Evolutionary conservation across 192 early-diverging fungal genomes (phyloP), one percentile per base, ranked within the genome.

Genomic region (Coemansia sp.): DNA sequence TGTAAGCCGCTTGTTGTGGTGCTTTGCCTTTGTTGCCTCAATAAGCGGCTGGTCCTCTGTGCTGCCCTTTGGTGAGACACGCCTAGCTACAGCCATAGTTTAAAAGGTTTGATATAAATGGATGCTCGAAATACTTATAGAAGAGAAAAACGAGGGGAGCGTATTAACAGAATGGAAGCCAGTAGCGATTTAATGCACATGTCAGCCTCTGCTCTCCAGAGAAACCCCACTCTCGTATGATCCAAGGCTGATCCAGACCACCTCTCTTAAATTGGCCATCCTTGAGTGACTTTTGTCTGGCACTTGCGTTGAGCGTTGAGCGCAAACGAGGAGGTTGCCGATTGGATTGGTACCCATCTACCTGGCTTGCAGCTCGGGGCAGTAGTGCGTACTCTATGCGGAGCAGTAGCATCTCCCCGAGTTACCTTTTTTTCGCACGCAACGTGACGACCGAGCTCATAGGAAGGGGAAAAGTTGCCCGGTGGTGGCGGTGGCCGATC

Each of bases 31-130:
- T 57, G 57, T 19, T 33, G 59, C 27, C 7, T 54, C 40, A 0
- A 70, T 39, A 27, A 70, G 68, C 59, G 54, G 21, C 59, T 59
- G 48, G 24, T 6, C 19, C n/a, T 62, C 59, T 41, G 59, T 11
- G 19, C 36, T 11, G 59, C 59, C 36, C 3, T 39, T 35, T 14
- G 65, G 74, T 29, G 74, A 36, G 45, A 27, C 44, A 46, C 74
- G 74, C 27, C 53, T 64, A 44, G 56, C 63, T 11, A 77, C 45
- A 61, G 70, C 65, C 74, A 77, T 77, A 41, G 36, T 33, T 19
- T 8, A 24, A 62, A 50, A 31, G 27, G 27, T 3, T 29, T n/a
- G 8, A 8, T 29, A 29, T 27, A 53, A 29, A 13, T 13, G 31
- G 14, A 4, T 29, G 50, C 10, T 29, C 14, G 3, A 53, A 31